Percentiles rank a stretch among this genome's conserved stretches.
These are phyloP conservation scores for Mycena leptocephala DNA, from an alignment of 768 basidiomycete genomes.

Conservation along the genomic window DNA sequence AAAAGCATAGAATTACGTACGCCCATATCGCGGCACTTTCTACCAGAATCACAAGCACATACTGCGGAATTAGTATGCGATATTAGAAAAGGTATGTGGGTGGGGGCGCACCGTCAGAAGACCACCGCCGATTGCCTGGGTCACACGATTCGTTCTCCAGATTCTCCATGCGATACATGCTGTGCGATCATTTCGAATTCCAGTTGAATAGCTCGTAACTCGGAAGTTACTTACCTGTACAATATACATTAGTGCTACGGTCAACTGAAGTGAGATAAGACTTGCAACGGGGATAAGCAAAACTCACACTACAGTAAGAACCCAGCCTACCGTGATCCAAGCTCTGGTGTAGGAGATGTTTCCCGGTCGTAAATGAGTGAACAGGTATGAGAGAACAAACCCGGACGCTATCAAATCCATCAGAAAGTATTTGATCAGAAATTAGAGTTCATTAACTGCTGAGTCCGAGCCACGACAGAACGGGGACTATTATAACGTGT, in stretches of 20 bases:
- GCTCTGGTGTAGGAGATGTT: background rate
- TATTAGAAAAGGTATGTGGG: background rate
- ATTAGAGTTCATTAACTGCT: background rate
- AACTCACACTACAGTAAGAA: background rate
- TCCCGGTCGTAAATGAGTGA: background rate
- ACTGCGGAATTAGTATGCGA: background rate
- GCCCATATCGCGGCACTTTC: constrained; percentile 7
- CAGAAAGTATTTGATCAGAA: background rate
- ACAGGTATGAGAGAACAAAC: background rate
- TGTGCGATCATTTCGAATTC: background rate
- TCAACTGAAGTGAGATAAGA: background rate
- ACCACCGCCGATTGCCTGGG: constrained; percentile 1
- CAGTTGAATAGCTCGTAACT: background rate
- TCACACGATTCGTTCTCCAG: constrained; percentile 11
- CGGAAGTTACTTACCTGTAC: background rate
- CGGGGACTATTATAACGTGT: background rate
- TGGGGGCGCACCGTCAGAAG: background rate
- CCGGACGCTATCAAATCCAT: background rate
- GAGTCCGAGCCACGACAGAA: background rate
- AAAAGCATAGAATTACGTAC: background rate
- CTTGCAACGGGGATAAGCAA: background rate
- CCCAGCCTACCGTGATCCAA: background rate
- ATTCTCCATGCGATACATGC: constrained; percentile 2
- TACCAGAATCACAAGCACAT: too few relatives aligned
- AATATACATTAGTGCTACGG: background rate